Evolutionary conservation across 2,329 filamentous ascomycete genomes (phyloP), one percentile per base, ranked within the genome.

Genomic region (Tolypocladium ovalisporum): DNA sequence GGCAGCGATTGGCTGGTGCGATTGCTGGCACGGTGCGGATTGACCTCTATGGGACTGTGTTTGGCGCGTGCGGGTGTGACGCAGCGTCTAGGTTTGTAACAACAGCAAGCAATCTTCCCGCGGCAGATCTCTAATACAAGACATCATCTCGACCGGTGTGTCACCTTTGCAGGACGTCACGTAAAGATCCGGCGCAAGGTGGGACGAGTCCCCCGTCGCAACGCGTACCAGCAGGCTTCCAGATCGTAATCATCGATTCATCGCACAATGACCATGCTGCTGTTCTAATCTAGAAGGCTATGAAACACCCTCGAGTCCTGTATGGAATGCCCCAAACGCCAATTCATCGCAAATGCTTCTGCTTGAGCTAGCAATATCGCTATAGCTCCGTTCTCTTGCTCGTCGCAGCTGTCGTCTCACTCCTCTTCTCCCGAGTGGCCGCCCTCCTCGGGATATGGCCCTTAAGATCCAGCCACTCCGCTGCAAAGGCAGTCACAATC

Each of bases 401-500:
- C 36, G 62, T 59, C 12, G 60, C 61, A 54, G 57, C 63, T 32
- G 56, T 62, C 39, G 64, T 66, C 39, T 63, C 64, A 39, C 63
- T 67, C 54, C 65, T 64, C 60, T 66, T 68, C 13, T 63, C 60
- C 54, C 61, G 65, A 1, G 61, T 58, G 29, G 61, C 54, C 34
- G 57, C 52, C 56, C 60, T 57, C 61, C 68, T 68, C 13, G 72
- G 66, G 61, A 76, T 66, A 44, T 69, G 67, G 7, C 68, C 67
- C 27, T 73, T 73, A 60, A 97, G 72, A 63, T 96, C 92, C 82
- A 97, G 83, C 91, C 92, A 97, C 73, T 97, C 93, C 0, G 89
- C 86, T 37, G 85, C 82, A 74, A 97, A 99, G 0, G 85, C 92
- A 1, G 88, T 87, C 8, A 93, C 78, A 54, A 99, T 86, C 69